Evolutionary conservation across 2,329 filamentous ascomycete species (phyloP).

Genomic region (Aspergillus ochraceus): DNA sequence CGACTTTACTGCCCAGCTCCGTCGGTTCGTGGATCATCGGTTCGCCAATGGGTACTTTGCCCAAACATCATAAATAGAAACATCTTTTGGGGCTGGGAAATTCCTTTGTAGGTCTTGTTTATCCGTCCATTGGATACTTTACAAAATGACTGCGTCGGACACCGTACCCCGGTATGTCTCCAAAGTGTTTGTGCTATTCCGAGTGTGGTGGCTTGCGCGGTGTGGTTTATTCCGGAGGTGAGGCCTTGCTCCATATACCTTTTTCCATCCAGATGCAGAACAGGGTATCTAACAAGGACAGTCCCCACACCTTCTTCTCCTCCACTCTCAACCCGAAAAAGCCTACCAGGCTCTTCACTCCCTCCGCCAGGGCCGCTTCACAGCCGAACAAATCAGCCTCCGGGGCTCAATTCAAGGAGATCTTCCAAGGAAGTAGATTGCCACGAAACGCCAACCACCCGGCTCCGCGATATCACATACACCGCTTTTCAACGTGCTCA

Average conservation of each 20-base stretch:
- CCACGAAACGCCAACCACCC: background rate
- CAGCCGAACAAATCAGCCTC: background rate
- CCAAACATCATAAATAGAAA: too few species aligned
- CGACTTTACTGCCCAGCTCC: too few species aligned
- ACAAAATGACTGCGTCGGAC: too few species aligned
- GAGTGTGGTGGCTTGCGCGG: background rate
- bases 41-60: too few species aligned
- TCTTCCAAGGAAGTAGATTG: background rate
- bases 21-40: too few species aligned
- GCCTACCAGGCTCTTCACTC: background rate
- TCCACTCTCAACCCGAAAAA: background rate
- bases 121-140: too few species aligned
- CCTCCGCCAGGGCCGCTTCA: background rate
- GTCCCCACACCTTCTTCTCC: background rate
- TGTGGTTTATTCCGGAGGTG: background rate
- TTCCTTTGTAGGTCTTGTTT: too few species aligned
- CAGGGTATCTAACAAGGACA: background rate
- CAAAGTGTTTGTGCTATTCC: background rate
- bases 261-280: too few species aligned
- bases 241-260: too few species aligned
- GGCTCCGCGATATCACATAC: background rate
- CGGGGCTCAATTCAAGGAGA: background rate
- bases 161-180: too few species aligned
- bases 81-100: too few species aligned
- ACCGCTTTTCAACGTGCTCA: background rate